Percentiles rank a stretch among this genome's conserved stretches.
Evolutionary conservation across 768 basidiomycete genomes (phyloP).

Genomic region (Coprinopsis marcescibilis): DNA sequence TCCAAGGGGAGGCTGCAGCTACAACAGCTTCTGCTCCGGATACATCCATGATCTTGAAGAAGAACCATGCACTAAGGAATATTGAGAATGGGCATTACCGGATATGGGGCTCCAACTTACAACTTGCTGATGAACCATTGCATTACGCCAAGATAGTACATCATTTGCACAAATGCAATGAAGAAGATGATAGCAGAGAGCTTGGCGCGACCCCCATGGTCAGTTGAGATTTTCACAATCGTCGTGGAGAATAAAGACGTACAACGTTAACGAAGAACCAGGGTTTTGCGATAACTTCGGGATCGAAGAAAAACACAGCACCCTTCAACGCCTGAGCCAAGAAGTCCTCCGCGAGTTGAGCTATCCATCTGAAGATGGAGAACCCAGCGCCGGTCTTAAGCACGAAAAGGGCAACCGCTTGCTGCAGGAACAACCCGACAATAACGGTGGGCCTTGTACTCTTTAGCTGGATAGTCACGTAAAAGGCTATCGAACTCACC

Average conservation of each 20-base stretch:
- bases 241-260: conserved; percentile 20
- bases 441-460: conserved; percentile 84
- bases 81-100: neutral
- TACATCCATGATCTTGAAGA: conserved; percentile 86
- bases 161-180: conserved; percentile 87
- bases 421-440: conserved; percentile 80
- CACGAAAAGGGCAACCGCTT: conserved; percentile 83
- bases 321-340: conserved; percentile 62
- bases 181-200: conserved; percentile 87
- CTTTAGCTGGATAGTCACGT: neutral
- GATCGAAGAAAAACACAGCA: conserved; percentile 79
- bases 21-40: conserved; percentile 96
- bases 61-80: conserved; percentile 71
- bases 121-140: conserved; percentile 89
- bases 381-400: conserved; percentile 82
- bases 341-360: conserved; percentile 76
- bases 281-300: conserved; percentile 59
- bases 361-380: conserved; percentile 79
- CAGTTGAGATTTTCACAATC: conserved; percentile 3
- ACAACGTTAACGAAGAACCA: conserved; percentile 87
- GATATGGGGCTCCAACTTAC: conserved; percentile 31
- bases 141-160: conserved; percentile 89
- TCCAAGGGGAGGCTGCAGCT: conserved; percentile 89
- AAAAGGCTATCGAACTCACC: conserved; percentile 42
- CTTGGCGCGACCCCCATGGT: conserved; percentile 24